Conservation (phyloP, 2,329 filamentous ascomycete genomes). For the Aspergillus sojae region DNA sequence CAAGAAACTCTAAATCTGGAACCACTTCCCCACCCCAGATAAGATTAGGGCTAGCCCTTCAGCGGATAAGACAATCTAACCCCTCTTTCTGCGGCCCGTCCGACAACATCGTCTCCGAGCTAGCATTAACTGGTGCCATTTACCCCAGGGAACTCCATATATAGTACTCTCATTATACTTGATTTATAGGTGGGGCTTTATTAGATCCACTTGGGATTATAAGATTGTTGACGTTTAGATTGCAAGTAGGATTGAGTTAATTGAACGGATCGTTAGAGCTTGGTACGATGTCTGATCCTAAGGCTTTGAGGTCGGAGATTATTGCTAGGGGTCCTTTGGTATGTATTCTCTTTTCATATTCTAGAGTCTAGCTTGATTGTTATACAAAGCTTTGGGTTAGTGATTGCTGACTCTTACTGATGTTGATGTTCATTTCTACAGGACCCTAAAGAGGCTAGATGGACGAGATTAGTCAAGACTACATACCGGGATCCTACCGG, state of each 20-base stretch:
- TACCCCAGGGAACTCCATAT: no score
- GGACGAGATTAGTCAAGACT: constrained; percentile 46
- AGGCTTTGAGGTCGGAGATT: not conserved
- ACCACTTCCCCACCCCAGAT: not conserved
- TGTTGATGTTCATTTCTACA: constrained; percentile 15
- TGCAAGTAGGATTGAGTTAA: not conserved
- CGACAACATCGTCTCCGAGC: not conserved
- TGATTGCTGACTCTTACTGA: not conserved
- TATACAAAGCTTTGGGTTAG: no score
- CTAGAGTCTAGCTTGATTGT: not conserved
- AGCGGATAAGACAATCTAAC: not conserved
- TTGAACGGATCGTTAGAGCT: not conserved
- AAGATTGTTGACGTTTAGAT: not conserved
- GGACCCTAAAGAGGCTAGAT: constrained; percentile 44
- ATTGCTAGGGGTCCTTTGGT: not conserved
- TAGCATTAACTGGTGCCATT: not conserved
- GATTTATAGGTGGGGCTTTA: not conserved
- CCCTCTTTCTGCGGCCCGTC: not conserved
- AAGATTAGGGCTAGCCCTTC: constrained; percentile 6
- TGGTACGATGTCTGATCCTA: not conserved
- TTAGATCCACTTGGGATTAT: not conserved
- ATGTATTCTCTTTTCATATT: not conserved
- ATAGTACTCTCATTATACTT: no score
- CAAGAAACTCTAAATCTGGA: not conserved
- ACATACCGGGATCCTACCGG: constrained; percentile 48